Percentiles rank a stretch among this genome's conserved stretches.
phyloP scores from a whole-genome alignment of 345 rosid species.

The Pelargonium nanum region DNA sequence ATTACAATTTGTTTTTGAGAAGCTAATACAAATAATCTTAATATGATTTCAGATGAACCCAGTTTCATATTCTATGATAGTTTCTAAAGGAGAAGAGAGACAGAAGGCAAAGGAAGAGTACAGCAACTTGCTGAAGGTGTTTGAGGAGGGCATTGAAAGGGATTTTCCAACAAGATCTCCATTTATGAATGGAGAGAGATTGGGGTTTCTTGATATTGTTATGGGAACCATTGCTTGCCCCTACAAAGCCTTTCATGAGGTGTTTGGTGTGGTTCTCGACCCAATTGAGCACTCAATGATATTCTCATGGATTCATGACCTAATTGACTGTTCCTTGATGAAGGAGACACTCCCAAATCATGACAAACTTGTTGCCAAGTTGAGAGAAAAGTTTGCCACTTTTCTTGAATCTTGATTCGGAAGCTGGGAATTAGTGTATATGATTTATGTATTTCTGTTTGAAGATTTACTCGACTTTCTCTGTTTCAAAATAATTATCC shows the following conservation, averaged over 20 bases:
- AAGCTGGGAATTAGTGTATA: too few relatives aligned
- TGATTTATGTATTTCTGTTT: too few relatives aligned
- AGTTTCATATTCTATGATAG: background rate
- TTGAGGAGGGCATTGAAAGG: constrained; percentile 13
- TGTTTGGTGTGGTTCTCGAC: background rate
- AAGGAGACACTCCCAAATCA: constrained; percentile 17
- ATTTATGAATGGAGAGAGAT: constrained; percentile 2
- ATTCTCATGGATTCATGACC: constrained; percentile 13
- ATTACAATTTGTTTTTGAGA: too few relatives aligned
- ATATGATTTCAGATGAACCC: constrained; percentile 12
- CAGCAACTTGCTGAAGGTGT: constrained; percentile 8
- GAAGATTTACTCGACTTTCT: too few relatives aligned
- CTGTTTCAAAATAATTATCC: too few relatives aligned
- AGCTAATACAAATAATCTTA: too few relatives aligned
- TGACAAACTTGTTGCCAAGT: constrained; percentile 6
- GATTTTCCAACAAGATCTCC: constrained; percentile 11
- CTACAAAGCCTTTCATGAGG: constrained; percentile 17
- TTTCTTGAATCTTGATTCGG: too few relatives aligned
- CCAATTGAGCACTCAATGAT: constrained; percentile 1
- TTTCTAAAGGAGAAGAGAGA: constrained; percentile 11
- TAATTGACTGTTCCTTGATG: constrained; percentile 10
- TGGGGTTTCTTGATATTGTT: constrained; percentile 15
- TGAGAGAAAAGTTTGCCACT: constrained; percentile 4
- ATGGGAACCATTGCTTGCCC: constrained; percentile 12
- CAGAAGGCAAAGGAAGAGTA: constrained; percentile 12